Evolutionary conservation across 306 rosid genomes (phyloP), one percentile per base, ranked within the genome.

Genomic region (Potentilla sterilis): DNA sequence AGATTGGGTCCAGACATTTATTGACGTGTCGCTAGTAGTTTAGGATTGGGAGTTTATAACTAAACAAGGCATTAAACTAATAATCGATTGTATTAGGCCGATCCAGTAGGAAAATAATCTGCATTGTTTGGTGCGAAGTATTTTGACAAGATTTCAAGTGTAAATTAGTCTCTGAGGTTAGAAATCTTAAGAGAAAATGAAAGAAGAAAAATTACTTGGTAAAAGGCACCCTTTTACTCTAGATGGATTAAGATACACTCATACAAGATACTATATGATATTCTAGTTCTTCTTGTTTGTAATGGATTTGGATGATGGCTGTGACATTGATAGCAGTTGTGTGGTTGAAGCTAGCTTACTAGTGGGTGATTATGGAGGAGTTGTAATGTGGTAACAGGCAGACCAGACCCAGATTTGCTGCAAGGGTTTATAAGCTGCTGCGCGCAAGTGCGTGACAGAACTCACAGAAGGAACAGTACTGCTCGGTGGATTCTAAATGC

Each of bases 301-400:
- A 32, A 13, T 62, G 42, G 67, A 62, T 62, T 14, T 6, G 69
- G 46, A 37, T 6, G 6, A 18, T 37, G 46, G 2, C 69, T 15
- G 6, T 63, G 69, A 63, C 69, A 63, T 63, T 63, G 69, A 64
- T 37, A 64, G 14, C 61, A 40, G 69, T 7, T 54, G 65, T 40
- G 76, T 40, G 40, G 28, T 72, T 4, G 69, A 35, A 72, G 65
- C 9, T 54, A 38, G 38, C 2, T 14, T 19, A 28, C 51, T 0
- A 21, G 22, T 18, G 28, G 1, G 28, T 35, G 12, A 19, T 51
- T 16, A 21, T 51, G 44, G 1, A 43, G 19, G 18, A n/a, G 42
- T 18, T 35, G 5, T 3, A 7, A 55, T n/a, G 4, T 4, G 19
- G 52, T 4, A 73, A 28, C 22, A 37, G 69, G 46, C 42, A 13